Base-by-base conservation (phyloP, 1,139 yeast genomes). In the Hyphopichia pseudoburtonii region DNA sequence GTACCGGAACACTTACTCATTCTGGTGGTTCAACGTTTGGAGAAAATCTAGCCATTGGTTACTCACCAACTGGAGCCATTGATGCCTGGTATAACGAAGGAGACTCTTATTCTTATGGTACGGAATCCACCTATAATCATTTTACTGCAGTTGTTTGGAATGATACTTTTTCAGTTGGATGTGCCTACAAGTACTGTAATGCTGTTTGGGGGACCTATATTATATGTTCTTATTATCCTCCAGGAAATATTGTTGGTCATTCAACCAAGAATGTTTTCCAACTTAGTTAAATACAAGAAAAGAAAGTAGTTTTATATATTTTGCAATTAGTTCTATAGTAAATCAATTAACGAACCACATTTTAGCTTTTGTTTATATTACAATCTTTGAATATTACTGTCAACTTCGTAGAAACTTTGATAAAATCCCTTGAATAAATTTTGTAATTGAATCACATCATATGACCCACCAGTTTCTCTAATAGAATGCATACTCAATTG, bases 401-500 rank as follows among this genome's bases (percentile, higher is more conserved):
- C 68, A 28, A 66, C 41, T 10, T 51, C 56, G 24, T 45, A 45
- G 41, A 62, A 70, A 26, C 60, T 47, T 15, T 54, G 79, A 56
- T 79, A 87, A 57, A 75, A 89, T 15, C 78, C 69, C 47, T 66
- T 70, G 57, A 86, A 87, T 46, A 90, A 68, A 35, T 66, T 64
- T 34, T 79, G 73, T 42, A 88, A 78, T 45, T 73, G 71, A 32
- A 70, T 80, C 27, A 90, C 70, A 62, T 90, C 97, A 36, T 66
- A 70, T 15, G 88, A 62, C 7, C 97, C 97, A 28, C 95, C 92
- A 3, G 96, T 90, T 62, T 92, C 98, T 60, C 98, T 78, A 42
- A 88, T 84, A 2, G 96, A 86, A 57, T 92, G 98, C 98, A 92
- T 92, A 38, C 95, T 83, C 51, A 92, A 70, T 57, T 90, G 95